These are phyloP conservation scores for Kalmusia sp. DNA, from an alignment of 2,329 filamentous ascomycete genomes.

Conservation along the genomic window DNA sequence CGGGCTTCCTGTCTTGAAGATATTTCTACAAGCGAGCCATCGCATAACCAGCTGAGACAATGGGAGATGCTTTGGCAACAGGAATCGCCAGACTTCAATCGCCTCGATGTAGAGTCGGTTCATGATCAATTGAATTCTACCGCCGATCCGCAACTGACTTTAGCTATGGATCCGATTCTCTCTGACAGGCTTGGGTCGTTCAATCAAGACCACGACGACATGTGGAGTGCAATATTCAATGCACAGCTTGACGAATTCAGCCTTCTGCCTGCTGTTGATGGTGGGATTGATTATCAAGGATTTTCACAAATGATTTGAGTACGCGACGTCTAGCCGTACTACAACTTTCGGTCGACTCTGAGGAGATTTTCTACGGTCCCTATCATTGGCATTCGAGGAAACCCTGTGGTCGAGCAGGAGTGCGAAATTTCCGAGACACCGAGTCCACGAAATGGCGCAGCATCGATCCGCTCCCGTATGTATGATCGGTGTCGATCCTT, in stretches of 20 bases:
- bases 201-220: not conserved
- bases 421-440: too few species aligned
- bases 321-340: too few species aligned
- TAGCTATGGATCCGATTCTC: not conserved
- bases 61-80: conserved; percentile 1
- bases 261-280: not conserved
- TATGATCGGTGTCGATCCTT: too few species aligned
- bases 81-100: not conserved
- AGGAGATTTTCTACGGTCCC: too few species aligned
- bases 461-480: too few species aligned
- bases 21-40: not conserved
- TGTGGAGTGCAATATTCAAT: conserved; percentile 1
- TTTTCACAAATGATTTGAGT: too few species aligned
- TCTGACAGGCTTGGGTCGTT: not conserved
- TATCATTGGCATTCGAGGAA: too few species aligned
- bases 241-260: not conserved
- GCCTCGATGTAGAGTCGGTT: too few species aligned
- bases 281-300: not conserved
- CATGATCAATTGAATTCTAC: too few species aligned
- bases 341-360: too few species aligned
- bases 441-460: too few species aligned
- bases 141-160: not conserved
- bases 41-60: not conserved
- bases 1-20: not conserved
- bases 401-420: too few species aligned